phyloP scores from a whole-genome alignment of 2,329 filamentous ascomycete species.

The Colletotrichum sublineola region DNA sequence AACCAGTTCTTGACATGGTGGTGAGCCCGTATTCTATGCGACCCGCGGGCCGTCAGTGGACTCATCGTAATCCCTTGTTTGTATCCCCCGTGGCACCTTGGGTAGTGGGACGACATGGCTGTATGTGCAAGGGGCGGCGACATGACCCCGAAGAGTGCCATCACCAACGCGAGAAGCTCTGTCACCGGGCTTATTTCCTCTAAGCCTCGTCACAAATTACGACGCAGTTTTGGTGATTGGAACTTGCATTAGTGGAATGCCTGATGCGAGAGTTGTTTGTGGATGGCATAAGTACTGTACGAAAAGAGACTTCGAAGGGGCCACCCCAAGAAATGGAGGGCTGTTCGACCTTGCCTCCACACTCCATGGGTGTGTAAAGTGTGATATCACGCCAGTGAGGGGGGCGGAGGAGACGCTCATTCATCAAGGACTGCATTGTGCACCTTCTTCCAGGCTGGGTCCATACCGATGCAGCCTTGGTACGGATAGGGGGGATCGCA shows the following conservation, averaged over 20 bases:
- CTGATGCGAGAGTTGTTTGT: constrained; percentile 24
- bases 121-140: constrained; percentile 19
- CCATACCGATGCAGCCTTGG: constrained; percentile 22
- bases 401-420: constrained; percentile 3
- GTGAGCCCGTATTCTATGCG: constrained; percentile 21
- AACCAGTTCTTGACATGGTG: constrained; percentile 13
- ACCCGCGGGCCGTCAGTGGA: constrained; percentile 29
- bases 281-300: constrained; percentile 40
- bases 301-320: constrained; percentile 33
- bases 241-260: constrained; percentile 37
- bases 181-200: neutral
- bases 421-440: constrained; percentile 13
- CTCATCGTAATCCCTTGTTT: constrained; percentile 11
- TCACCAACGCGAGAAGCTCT: constrained; percentile 26
- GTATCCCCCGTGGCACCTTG: constrained; percentile 3
- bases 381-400: constrained; percentile 13
- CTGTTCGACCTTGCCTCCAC: neutral
- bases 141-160: neutral
- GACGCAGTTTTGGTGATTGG: constrained; percentile 31
- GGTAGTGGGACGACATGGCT: constrained; percentile 16
- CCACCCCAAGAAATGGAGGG: constrained; percentile 11
- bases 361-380: constrained; percentile 3
- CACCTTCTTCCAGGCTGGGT: constrained; percentile 11
- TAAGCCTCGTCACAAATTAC: constrained; percentile 12
- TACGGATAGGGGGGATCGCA: constrained; percentile 18